These are phyloP conservation scores for Lipomyces kockii DNA, from an alignment of 805 yeast species.

Conservation along the genomic window DNA sequence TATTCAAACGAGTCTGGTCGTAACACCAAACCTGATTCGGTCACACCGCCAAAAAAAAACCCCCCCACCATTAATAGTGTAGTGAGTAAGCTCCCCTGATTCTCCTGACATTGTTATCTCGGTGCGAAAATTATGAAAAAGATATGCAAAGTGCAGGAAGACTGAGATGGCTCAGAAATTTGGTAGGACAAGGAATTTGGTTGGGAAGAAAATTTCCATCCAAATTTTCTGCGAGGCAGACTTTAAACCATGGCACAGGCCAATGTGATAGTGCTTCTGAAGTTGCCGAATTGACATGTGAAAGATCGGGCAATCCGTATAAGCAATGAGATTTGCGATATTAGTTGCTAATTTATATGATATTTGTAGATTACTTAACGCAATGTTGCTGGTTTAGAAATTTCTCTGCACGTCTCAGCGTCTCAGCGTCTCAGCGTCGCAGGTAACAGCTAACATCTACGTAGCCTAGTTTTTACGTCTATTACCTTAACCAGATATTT, in stretches of 20 bases:
- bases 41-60: neutral
- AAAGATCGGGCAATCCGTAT: neutral
- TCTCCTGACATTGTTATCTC: slow-evolving; percentile 2
- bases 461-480: neutral
- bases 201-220: neutral
- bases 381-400: neutral
- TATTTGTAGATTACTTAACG: neutral
- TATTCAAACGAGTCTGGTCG: neutral
- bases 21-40: neutral
- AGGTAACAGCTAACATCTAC: neutral
- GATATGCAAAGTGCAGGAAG: neutral
- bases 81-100: slow-evolving; percentile 39
- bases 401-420: neutral
- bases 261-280: too few species aligned
- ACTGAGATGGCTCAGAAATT: neutral
- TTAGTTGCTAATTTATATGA: neutral
- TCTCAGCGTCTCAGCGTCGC: too few species aligned
- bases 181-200: neutral
- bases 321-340: neutral
- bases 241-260: too few species aligned
- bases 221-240: too few species aligned
- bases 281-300: neutral
- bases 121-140: neutral
- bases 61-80: slow-evolving; percentile 40
- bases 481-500: neutral